A percentile compares a stretch with the other conserved stretches of the same genome.
These are phyloP conservation scores for Sphaerosporella brunnea DNA, from an alignment of 495 filamentous ascomycete species.

Conservation along the genomic window DNA sequence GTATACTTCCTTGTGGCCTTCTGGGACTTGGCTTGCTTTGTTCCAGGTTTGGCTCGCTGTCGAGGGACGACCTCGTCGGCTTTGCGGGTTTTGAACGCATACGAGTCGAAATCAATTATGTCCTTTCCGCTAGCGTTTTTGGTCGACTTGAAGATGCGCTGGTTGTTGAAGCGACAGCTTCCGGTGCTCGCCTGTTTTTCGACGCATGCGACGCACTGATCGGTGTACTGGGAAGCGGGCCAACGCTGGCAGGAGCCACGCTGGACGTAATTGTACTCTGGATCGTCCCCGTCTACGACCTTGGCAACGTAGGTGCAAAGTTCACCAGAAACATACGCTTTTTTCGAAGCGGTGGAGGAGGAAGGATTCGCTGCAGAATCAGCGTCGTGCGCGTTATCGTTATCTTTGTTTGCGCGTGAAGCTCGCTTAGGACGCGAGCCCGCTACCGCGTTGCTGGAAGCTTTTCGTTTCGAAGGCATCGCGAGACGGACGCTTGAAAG, in stretches of 20 bases:
- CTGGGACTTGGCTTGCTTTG: constrained; percentile 2
- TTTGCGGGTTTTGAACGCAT: constrained; percentile 15
- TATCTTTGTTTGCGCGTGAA: too few relatives aligned
- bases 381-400: too few relatives aligned
- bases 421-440: too few relatives aligned
- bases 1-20: background rate
- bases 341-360: too few relatives aligned
- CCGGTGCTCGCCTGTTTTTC: constrained; percentile 14
- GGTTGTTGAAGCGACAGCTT: constrained; percentile 15
- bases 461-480: too few relatives aligned
- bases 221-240: background rate
- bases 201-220: constrained; percentile 21
- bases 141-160: constrained; percentile 16
- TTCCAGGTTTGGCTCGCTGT: background rate
- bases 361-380: too few relatives aligned
- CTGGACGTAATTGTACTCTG: background rate
- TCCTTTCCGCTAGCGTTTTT: background rate
- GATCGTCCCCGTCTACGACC: too few relatives aligned
- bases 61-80: background rate
- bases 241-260: background rate
- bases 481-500: too few relatives aligned
- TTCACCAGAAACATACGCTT: too few relatives aligned
- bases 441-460: too few relatives aligned
- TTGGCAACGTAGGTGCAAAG: constrained; percentile 1
- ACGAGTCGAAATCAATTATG: background rate